Evolutionary conservation across 2,329 filamentous ascomycete genomes (phyloP).

Genomic region (Scedosporium boydii): DNA sequence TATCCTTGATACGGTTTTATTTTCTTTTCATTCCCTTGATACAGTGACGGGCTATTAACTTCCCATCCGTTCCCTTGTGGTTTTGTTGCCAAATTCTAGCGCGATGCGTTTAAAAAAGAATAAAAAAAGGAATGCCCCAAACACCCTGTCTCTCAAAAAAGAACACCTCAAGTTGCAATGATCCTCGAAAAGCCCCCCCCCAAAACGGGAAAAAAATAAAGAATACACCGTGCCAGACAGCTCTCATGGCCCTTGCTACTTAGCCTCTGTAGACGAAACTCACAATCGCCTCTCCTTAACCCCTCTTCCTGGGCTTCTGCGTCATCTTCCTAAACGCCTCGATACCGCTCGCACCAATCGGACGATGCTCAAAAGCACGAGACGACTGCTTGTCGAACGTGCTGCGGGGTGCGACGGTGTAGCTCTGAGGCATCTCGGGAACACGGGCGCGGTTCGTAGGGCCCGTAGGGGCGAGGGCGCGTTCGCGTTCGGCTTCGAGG

Average conservation of each 20-base stretch:
- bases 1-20: no score
- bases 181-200: not conserved
- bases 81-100: no score
- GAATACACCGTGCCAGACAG: not conserved
- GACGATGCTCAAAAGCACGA: constrained; percentile 40
- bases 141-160: no score
- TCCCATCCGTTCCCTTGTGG: no score
- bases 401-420: constrained; percentile 51
- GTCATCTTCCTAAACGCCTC: constrained; percentile 60
- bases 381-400: constrained; percentile 36
- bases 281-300: not conserved
- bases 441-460: constrained; percentile 48
- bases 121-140: no score
- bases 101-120: no score
- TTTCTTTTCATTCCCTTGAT: no score
- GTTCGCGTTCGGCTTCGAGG: constrained; percentile 45
- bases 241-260: not conserved
- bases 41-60: no score
- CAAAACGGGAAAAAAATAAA: not conserved
- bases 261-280: not conserved
- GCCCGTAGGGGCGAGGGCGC: constrained; percentile 46
- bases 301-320: constrained; percentile 49
- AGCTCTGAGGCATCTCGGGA: constrained; percentile 43
- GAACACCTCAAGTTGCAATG: no score
- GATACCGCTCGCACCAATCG: constrained; percentile 52